Base-by-base conservation (phyloP, 2,329 filamentous ascomycete genomes). In the Aspergillus brasiliensis region DNA sequence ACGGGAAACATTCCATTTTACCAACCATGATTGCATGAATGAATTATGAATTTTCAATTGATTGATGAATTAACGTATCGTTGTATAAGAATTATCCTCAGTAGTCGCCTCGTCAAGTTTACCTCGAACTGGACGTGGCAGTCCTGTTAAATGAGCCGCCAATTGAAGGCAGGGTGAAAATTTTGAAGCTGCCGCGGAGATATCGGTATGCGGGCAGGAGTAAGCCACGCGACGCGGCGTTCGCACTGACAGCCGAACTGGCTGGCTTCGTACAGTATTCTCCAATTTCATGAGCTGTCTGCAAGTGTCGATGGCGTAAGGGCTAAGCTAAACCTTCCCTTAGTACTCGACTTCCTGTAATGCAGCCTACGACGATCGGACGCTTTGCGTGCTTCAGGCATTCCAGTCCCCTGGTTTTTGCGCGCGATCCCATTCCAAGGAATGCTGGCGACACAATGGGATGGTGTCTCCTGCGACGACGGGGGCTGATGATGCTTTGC, bases 1-100 rank as follows among this genome's bases (percentile, higher is more conserved):
- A 88, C 82, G 85, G 87, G 87, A 86, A 78, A 82, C 77, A 76
- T 75, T 62, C 61, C 61, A 34, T 62, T 60, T 47, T 38, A 13
- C 15, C 46, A 28, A 10, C 25, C n/a, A n/a, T n/a, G n/a, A n/a
- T n/a, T n/a, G n/a, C n/a, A n/a, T n/a, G n/a, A 23, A 31, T 34
- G 5, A n/a, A 40, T 19, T 23, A 27, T 42, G n/a, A 44, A 21
- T 51, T 38, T 10, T 34, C 1, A 21, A 25, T 46, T 27, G 5
- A 15, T 42, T 10, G n/a, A n/a, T 15, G 8, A 37, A 15, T 27
- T 19, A 34, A 57, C 23, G 34, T 44, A 11, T 8, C 15, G 11
- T 5, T 21, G 17, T 0, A 17, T 17, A 21, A 23, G 1, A 2
- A 5, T 1, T 17, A 44, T 23, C 23, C 6, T 10, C 10, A 31